phyloP scores from a whole-genome alignment of 306 rosid species.

The Alnus glutinosa region DNA sequence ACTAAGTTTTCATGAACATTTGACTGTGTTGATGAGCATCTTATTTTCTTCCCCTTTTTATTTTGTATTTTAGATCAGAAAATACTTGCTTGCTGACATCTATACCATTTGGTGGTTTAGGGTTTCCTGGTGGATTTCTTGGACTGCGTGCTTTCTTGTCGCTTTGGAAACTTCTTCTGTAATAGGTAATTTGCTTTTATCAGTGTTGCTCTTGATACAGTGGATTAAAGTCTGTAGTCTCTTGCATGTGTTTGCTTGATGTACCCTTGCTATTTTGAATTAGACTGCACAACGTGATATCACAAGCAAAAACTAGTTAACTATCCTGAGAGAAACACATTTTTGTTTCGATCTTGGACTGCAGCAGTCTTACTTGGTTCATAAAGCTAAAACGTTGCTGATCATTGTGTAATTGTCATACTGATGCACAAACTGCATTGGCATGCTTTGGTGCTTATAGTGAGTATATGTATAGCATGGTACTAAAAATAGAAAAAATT shows the following conservation, averaged over 20 bases:
- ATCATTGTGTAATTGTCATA: too few relatives aligned
- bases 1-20: not conserved
- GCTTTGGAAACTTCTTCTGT: constrained; percentile 95
- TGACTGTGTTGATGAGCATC: constrained; percentile 20
- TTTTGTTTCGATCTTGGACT: too few relatives aligned
- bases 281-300: constrained; percentile 16
- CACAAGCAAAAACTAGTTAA: not conserved
- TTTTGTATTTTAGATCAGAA: not conserved
- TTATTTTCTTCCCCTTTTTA: constrained; percentile 1
- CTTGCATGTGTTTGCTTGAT: constrained; percentile 29
- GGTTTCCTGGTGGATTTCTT: constrained; percentile 90
- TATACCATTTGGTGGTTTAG: constrained; percentile 44
- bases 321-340: not conserved
- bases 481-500: too few relatives aligned
- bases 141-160: constrained; percentile 83
- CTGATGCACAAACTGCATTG: too few relatives aligned
- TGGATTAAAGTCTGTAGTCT: constrained; percentile 18
- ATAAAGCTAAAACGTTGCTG: too few relatives aligned
- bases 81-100: constrained; percentile 5
- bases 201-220: constrained; percentile 16
- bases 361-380: too few relatives aligned
- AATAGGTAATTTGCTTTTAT: constrained; percentile 63
- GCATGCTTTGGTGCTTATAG: too few relatives aligned
- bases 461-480: too few relatives aligned
- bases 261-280: constrained; percentile 12